phyloP scores from a whole-genome alignment of 2,329 filamentous ascomycete genomes.

The Neoascochyta sp. region DNA sequence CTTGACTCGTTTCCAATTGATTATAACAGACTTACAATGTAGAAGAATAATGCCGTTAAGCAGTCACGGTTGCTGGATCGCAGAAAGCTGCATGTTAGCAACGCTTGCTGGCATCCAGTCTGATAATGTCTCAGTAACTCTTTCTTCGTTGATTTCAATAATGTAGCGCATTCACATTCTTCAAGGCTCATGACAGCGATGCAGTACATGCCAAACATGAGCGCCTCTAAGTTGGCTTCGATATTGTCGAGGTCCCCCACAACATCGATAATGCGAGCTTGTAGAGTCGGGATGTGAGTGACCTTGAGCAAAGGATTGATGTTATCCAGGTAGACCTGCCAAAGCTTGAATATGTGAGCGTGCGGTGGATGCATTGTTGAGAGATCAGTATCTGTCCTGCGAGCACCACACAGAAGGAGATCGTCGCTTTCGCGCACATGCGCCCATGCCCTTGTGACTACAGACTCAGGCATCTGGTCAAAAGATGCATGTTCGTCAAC shows the following conservation, averaged over 20 bases:
- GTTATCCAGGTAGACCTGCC: conserved; percentile 65
- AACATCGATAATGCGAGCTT: conserved; percentile 62
- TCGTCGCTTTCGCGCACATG: conserved; percentile 41
- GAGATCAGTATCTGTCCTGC: conserved; percentile 56
- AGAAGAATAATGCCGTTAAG: conserved; percentile 54
- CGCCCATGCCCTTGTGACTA: conserved; percentile 47
- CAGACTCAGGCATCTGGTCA: conserved; percentile 9
- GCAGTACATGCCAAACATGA: conserved; percentile 37
- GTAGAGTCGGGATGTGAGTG: conserved; percentile 27
- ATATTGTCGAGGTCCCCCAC: conserved; percentile 48
- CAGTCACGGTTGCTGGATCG: conserved; percentile 54
- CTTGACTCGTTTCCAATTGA: background rate
- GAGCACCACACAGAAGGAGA: conserved; percentile 53
- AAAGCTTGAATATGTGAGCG: conserved; percentile 65
- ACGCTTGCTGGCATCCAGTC: conserved; percentile 59
- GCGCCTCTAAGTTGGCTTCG: conserved; percentile 57
- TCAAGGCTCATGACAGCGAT: conserved; percentile 49
- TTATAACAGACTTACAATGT: conserved; percentile 45
- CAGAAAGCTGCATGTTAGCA: conserved; percentile 55
- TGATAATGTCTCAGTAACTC: conserved; percentile 56
- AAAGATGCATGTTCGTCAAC: too few species aligned
- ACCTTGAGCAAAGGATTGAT: conserved; percentile 31
- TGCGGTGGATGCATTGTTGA: conserved; percentile 61
- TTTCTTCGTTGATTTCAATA: conserved; percentile 52
- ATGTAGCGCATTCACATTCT: conserved; percentile 51